Percentiles rank a stretch among this genome's conserved stretches.
Evolutionary conservation across 1,284 basidiomycete species (phyloP).

Genomic region (Sanghuangporus weigelae): DNA sequence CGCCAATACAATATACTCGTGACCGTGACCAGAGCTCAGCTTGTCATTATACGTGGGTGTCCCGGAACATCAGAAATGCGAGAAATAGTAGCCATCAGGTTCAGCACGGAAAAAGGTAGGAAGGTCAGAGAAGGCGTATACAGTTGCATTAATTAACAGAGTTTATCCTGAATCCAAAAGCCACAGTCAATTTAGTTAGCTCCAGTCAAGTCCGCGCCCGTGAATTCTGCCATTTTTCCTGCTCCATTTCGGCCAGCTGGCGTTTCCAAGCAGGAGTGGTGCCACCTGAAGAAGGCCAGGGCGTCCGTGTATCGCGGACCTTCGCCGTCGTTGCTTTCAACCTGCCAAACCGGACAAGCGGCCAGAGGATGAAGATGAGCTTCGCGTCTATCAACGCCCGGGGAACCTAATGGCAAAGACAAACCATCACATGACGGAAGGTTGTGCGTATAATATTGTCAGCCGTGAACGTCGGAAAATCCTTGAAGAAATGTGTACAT

Average conservation of each 20-base stretch:
- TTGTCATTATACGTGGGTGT: no score
- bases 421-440: background rate
- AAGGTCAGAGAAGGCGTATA: no score
- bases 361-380: constrained; percentile 58
- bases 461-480: background rate
- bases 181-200: no score
- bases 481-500: constrained; percentile 17
- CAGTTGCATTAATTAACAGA: no score
- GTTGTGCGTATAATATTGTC: background rate
- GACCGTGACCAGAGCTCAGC: no score
- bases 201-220: no score
- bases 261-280: constrained; percentile 37
- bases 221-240: constrained; percentile 30
- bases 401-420: constrained; percentile 43
- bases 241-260: constrained; percentile 41
- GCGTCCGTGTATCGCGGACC: constrained; percentile 16
- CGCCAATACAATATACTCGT: no score
- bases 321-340: constrained; percentile 29
- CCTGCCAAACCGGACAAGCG: constrained; percentile 47
- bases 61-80: no score
- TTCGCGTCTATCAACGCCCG: constrained; percentile 58
- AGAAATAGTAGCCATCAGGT: no score
- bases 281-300: background rate
- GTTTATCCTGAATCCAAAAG: no score
- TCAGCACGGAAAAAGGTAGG: no score